These are phyloP conservation scores for Nicotiana tabacum DNA, from an alignment of 257 asterid genomes.

Conservation along the genomic window DNA sequence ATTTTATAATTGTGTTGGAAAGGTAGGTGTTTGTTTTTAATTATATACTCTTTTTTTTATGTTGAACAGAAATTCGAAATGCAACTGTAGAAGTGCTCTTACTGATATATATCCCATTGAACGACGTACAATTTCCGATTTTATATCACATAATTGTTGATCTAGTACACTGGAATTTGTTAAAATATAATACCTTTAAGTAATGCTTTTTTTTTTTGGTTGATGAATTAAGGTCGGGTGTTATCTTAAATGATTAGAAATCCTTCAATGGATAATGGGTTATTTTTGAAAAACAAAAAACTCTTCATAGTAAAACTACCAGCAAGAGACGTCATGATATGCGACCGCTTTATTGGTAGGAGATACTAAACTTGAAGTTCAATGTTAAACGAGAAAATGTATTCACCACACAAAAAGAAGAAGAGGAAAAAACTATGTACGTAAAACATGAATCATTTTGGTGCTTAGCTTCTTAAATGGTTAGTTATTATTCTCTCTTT, in stretches of 20 bases:
- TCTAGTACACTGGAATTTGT: neutral
- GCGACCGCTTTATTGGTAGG: too few species aligned
- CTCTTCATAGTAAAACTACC: too few species aligned
- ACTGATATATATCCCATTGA: too few species aligned
- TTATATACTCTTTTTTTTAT: neutral
- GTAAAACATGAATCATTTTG: neutral
- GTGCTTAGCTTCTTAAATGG: neutral
- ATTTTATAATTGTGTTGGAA: neutral
- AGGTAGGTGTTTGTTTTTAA: neutral
- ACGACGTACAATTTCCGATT: neutral
- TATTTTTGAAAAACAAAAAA: too few species aligned
- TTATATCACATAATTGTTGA: neutral
- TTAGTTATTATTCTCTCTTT: neutral
- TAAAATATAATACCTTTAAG: too few species aligned
- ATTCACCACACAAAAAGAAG: neutral
- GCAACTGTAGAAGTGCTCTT: neutral
- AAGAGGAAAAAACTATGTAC: neutral
- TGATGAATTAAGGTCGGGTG: too few species aligned
- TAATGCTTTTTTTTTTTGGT: too few species aligned
- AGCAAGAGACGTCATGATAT: too few species aligned
- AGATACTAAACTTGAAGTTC: neutral
- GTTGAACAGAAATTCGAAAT: neutral
- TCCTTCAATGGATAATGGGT: too few species aligned
- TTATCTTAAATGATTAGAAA: too few species aligned
- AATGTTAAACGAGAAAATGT: neutral